Conservation (phyloP, 140 eudicot species). For the Anethum foeniculum region DNA sequence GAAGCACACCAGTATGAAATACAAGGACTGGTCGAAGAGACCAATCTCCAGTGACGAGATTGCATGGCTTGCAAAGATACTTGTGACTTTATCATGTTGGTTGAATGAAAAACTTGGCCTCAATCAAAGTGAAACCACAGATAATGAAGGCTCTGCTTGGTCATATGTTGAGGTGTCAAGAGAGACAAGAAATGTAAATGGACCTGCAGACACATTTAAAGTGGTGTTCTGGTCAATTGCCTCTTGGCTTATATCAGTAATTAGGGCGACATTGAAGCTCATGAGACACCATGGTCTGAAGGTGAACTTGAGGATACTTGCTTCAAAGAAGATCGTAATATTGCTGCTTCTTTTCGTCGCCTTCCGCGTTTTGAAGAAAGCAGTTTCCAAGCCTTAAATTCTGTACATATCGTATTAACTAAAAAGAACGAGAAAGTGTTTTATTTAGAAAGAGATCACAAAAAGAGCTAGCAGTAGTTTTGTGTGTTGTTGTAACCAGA, state of each 20-base stretch:
- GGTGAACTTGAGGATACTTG: slow-evolving; percentile 72
- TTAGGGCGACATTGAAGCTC: slow-evolving; percentile 29
- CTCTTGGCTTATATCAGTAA: slow-evolving; percentile 30
- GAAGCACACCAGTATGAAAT: slow-evolving; percentile 30
- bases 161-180: slow-evolving; percentile 52
- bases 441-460: neutral
- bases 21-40: slow-evolving; percentile 89
- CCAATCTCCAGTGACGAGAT: slow-evolving; percentile 78
- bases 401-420: neutral
- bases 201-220: slow-evolving; percentile 38
- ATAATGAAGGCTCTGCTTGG: slow-evolving; percentile 19
- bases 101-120: slow-evolving; percentile 60
- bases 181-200: slow-evolving; percentile 33
- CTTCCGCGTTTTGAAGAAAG: slow-evolving; percentile 41
- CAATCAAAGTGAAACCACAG: slow-evolving; percentile 23
- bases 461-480: neutral
- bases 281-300: slow-evolving; percentile 69
- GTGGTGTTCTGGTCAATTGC: slow-evolving; percentile 27
- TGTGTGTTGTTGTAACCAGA: slow-evolving; percentile 4
- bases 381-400: slow-evolving; percentile 8
- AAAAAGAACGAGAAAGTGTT: neutral
- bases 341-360: slow-evolving; percentile 35
- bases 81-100: slow-evolving; percentile 54
- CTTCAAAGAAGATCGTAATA: slow-evolving; percentile 63
- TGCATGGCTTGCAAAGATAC: slow-evolving; percentile 77